These are phyloP conservation scores for Globisporangium takayamanum DNA, from an alignment of 352 stramenopile genomes.

Conservation along the genomic window DNA sequence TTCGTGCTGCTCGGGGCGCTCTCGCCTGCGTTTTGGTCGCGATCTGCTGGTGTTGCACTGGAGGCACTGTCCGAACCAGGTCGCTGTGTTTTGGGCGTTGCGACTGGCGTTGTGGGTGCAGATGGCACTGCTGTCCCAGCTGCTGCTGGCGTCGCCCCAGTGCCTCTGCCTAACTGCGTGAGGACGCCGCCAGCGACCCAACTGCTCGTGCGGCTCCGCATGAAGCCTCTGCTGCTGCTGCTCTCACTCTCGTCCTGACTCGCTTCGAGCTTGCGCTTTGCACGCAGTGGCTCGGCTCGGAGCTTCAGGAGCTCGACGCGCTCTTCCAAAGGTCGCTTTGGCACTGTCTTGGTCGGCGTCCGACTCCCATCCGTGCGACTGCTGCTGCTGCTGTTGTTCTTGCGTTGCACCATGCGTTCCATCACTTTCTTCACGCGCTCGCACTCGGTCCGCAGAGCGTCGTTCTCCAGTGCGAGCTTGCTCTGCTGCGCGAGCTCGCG, in stretches of 20 bases:
- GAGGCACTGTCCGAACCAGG: background rate
- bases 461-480: background rate
- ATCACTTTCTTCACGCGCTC: background rate
- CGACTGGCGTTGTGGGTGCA: no score
- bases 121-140: slow-evolving; percentile 6
- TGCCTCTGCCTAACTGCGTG: background rate
- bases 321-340: slow-evolving; percentile 7
- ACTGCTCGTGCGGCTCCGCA: background rate
- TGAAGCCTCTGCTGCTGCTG: background rate
- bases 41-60: background rate
- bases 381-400: background rate
- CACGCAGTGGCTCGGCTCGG: slow-evolving; percentile 2
- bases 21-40: background rate
- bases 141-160: slow-evolving; percentile 9
- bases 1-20: background rate
- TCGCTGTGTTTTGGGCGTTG: no score
- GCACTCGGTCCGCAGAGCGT: background rate
- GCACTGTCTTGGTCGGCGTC: no score
- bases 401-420: background rate
- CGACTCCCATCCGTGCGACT: background rate
- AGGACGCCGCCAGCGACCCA: background rate
- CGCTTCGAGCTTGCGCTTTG: slow-evolving; percentile 14
- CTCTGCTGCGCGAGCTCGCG: background rate
- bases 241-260: background rate
- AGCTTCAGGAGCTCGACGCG: slow-evolving; percentile 3